Conservation (phyloP, 1,284 basidiomycete genomes). For the Apiotrichum montevideense region DNA sequence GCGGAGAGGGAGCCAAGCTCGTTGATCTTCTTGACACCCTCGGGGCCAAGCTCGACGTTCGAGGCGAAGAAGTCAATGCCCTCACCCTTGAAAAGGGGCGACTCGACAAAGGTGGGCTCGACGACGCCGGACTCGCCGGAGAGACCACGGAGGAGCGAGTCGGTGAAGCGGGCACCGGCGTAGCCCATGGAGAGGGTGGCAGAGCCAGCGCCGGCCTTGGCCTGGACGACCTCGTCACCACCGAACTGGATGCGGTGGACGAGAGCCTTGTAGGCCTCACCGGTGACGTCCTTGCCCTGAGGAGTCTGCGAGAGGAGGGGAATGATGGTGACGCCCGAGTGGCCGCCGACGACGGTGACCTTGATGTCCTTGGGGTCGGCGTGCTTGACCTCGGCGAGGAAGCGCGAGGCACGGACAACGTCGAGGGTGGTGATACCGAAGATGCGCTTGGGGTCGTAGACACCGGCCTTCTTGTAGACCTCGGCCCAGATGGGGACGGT, state of each 20-base stretch:
- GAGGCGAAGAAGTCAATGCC: slow-evolving; percentile 80
- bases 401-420: slow-evolving; percentile 93
- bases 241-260: slow-evolving; percentile 92
- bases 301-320: slow-evolving; percentile 90
- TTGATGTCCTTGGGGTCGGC: slow-evolving; percentile 57
- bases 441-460: slow-evolving; percentile 84
- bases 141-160: slow-evolving; percentile 72
- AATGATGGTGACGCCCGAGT: slow-evolving; percentile 94
- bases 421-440: slow-evolving; percentile 99
- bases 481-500: slow-evolving; percentile 96
- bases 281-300: slow-evolving; percentile 53
- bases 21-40: slow-evolving; percentile 87
- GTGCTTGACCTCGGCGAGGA: slow-evolving; percentile 76
- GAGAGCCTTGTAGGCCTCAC: slow-evolving; percentile 56
- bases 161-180: slow-evolving; percentile 76
- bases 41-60: slow-evolving; percentile 71
- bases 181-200: slow-evolving; percentile 88
- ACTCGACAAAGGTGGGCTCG: slow-evolving; percentile 78
- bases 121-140: slow-evolving; percentile 82
- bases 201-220: slow-evolving; percentile 79
- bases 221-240: slow-evolving; percentile 85
- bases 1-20: slow-evolving; percentile 67
- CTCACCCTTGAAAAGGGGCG: slow-evolving; percentile 66
- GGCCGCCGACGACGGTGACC: slow-evolving; percentile 85
- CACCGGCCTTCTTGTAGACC: slow-evolving; percentile 84